Base-by-base conservation (phyloP, 768 basidiomycete genomes). In the Suillus sp. region DNA sequence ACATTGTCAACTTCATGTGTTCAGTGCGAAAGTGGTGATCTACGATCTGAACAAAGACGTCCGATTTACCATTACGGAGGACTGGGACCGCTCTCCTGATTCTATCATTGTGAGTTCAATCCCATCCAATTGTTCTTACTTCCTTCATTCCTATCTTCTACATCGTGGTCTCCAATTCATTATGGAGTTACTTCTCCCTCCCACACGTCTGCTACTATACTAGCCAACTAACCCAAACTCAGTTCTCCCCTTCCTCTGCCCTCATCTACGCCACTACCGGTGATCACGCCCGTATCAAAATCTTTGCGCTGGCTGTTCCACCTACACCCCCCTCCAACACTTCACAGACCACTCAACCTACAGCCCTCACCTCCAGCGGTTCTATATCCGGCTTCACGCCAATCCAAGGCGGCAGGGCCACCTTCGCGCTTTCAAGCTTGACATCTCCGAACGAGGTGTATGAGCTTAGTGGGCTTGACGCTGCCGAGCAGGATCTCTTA, bases 81-180 rank as follows among this genome's bases (percentile, higher is more conserved):
- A 81, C 43, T 99, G 95, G 96, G 94, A 97, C 72, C 85, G 92
- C 32, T 92, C 91, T 37, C 87, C 91, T 0, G 82, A 80, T 66
- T n/a, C 51, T 20, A 62, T 8, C 8, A 34, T 34, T 25, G 30
- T 18, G 54, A 9, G 47, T 43, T 54, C 5, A 57, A 11, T 37
- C n/a, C 35, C 16, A 25, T 43, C 30, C 14, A 35, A 7, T 50
- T 50, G 9, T 54, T 6, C 51, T 34, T 53, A 11, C 30, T n/a
- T 20, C 20, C 51, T 32, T 34, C 32, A 13, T 32, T 34, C 27
- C 30, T 34, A 11, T 53, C 32, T 57, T 10, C 18, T 14, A 25
- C 20, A 38, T 37, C 4, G 37, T 38, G n/a, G 8, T 58, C 0
- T 37, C 11, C 8, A n/a, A 25, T 58, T 58, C 37, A 9, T 57